Percentiles rank a stretch among this genome's conserved stretches.
These are phyloP conservation scores for Trichoderma sp. DNA, from an alignment of 2,329 filamentous ascomycete genomes.

Conservation along the genomic window DNA sequence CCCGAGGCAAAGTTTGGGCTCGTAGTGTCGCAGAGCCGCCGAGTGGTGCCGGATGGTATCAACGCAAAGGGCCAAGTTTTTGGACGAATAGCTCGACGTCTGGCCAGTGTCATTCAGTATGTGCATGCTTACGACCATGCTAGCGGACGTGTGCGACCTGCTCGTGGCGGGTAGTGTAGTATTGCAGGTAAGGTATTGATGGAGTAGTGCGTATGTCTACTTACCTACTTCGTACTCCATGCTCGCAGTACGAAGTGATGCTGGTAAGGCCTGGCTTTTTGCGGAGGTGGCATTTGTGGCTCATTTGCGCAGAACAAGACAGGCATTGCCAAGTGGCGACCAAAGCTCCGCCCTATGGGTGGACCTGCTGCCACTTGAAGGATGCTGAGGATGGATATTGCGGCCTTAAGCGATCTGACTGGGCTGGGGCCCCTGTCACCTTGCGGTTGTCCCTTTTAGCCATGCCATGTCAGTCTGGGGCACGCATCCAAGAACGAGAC, in stretches of 20 bases:
- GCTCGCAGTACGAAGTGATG: background rate
- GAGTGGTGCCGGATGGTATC: conserved; percentile 5
- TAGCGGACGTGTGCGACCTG: background rate
- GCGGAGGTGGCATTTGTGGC: conserved; percentile 20
- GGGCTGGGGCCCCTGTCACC: conserved; percentile 8
- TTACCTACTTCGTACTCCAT: too few relatives aligned
- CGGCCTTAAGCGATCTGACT: conserved; percentile 19
- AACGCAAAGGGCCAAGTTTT: background rate
- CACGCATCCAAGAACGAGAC: background rate
- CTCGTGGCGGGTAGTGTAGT: background rate
- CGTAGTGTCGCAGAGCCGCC: background rate
- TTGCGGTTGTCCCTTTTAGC: conserved; percentile 11
- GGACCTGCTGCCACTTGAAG: conserved; percentile 18
- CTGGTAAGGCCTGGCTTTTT: background rate
- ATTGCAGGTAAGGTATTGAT: background rate
- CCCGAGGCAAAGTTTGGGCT: conserved; percentile 2
- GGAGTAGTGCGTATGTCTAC: background rate
- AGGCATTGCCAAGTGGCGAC: conserved; percentile 14
- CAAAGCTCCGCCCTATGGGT: conserved; percentile 27
- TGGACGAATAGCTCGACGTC: background rate
- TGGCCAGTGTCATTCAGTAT: background rate
- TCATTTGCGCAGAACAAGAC: conserved; percentile 2
- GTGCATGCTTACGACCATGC: conserved; percentile 1
- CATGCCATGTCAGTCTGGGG: background rate
- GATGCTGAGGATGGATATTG: conserved; percentile 16